Percentiles rank a stretch among this genome's conserved stretches.
Conservation (phyloP, 2,329 filamentous ascomycete genomes). For the Claviceps lovelessii region DNA sequence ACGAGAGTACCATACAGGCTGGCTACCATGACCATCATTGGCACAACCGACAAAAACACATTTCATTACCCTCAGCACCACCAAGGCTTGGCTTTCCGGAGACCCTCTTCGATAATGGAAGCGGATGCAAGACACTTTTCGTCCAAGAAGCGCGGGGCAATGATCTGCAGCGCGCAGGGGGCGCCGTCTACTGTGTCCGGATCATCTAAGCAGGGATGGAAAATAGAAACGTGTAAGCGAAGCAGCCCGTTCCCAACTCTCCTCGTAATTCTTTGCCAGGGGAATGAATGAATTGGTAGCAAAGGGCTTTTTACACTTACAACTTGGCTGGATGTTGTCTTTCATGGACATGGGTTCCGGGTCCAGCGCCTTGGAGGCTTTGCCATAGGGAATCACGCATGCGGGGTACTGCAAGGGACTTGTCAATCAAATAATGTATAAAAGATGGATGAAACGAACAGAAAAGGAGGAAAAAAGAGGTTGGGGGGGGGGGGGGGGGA, state of each 20-base stretch:
- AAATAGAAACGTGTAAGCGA: not conserved
- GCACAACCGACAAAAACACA: too few species aligned
- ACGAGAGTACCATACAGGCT: too few species aligned
- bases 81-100: not conserved
- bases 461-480: not conserved
- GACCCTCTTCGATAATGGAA: conserved; percentile 2
- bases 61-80: not conserved
- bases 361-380: conserved; percentile 13
- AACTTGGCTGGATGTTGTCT: conserved; percentile 1
- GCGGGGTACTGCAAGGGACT: conserved; percentile 29
- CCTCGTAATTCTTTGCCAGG: too few species aligned
- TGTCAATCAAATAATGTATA: not conserved
- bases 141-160: conserved; percentile 31
- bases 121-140: conserved; percentile 26
- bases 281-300: not conserved
- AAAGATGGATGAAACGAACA: not conserved
- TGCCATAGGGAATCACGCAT: conserved; percentile 31
- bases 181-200: conserved; percentile 25
- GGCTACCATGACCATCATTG: too few species aligned
- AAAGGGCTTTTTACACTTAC: not conserved
- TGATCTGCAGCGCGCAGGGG: conserved; percentile 32
- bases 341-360: conserved; percentile 2
- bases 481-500: too few species aligned
- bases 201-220: conserved; percentile 19
- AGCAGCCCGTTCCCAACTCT: not conserved